A percentile compares a stretch with the other conserved stretches of the same genome.
These are phyloP conservation scores for Geopyxis carbonaria DNA, from an alignment of 495 filamentous ascomycete species.

Conservation along the genomic window DNA sequence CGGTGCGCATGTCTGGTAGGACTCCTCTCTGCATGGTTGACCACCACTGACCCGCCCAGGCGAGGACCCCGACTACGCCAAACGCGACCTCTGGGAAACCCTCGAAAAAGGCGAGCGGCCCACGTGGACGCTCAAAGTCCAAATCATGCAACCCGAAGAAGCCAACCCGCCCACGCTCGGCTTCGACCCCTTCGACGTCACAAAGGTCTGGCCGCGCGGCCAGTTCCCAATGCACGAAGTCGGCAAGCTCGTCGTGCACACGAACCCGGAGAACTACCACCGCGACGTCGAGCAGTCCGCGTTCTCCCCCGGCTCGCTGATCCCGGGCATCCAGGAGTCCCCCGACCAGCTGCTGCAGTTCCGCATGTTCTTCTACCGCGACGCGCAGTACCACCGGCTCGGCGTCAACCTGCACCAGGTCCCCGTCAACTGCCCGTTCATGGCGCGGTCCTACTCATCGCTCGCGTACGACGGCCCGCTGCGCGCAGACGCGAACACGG, in stretches of 20 bases:
- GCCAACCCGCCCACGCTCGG: conserved; percentile 32
- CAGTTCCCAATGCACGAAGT: conserved; percentile 32
- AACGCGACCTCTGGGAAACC: conserved; percentile 35
- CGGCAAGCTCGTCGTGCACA: conserved; percentile 48
- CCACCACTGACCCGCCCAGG: conserved; percentile 15
- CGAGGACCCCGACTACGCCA: conserved; percentile 38
- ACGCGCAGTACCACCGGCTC: conserved; percentile 35
- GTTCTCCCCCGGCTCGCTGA: conserved; percentile 34
- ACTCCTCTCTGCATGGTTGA: neutral
- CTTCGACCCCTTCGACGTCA: conserved; percentile 40
- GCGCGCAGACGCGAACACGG: conserved; percentile 34
- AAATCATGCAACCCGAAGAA: conserved; percentile 36
- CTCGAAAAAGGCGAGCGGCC: conserved; percentile 33
- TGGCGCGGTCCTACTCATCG: conserved; percentile 28
- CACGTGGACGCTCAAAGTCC: conserved; percentile 36
- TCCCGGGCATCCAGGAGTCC: conserved; percentile 34
- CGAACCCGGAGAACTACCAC: conserved; percentile 55
- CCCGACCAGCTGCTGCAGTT: conserved; percentile 35
- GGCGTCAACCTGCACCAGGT: conserved; percentile 35
- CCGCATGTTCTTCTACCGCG: conserved; percentile 36
- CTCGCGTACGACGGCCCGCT: conserved; percentile 33
- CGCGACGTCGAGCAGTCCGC: conserved; percentile 40
- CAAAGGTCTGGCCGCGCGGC: conserved; percentile 33
- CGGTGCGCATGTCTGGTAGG: conserved; percentile 27
- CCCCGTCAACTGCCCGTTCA: conserved; percentile 36